Evolutionary conservation across 108 stramenopile species (phyloP), one percentile per base, ranked within the genome.

Genomic region (Nitzschia sp.): DNA sequence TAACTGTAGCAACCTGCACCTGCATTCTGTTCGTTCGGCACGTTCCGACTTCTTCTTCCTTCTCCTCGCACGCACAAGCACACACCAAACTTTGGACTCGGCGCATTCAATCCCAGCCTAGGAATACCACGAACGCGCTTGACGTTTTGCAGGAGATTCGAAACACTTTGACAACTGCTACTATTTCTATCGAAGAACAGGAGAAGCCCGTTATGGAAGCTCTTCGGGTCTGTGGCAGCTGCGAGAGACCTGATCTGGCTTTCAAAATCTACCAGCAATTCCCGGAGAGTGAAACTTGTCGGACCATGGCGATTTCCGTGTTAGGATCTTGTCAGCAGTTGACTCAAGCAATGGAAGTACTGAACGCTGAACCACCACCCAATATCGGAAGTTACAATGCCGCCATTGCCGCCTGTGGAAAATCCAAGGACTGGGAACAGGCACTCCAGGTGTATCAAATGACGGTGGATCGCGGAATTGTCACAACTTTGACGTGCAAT

Each of bases 331-430:
- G 53, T 30, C 1, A 56, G 2, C 45, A 54, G 35, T 0, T 53
- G 19, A 4, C 46, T 34, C 35, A 72, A 55, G 58, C 58, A 16
- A 25, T 60, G 3, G 34, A 60, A 16, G 38, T 55, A 30, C 32
- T 72, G 16, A 23, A 61, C 21, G 34, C 19, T 35, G 32, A 9
- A 17, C n/a, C 33, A n/a, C 21, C 30, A 21, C 31, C 63, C 19
- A 53, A 69, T 19, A 21, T 63, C 1, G 69, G 65, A 22, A 63
- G 69, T 33, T 79, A 73, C 68, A 68, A 73, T 57, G 71, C 78
- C 8, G 78, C 78, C 41, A 79, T 79, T 64, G 78, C 78, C 6
- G 78, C 78, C 21, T 79, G 78, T 69, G 66, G 67, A 4, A 63
- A 58, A 22, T 22, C 23, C 53, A 58, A 66, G 36, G 53, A 68